Conservation (phyloP, 306 rosid species). For the Lathyrus aphaca region DNA sequence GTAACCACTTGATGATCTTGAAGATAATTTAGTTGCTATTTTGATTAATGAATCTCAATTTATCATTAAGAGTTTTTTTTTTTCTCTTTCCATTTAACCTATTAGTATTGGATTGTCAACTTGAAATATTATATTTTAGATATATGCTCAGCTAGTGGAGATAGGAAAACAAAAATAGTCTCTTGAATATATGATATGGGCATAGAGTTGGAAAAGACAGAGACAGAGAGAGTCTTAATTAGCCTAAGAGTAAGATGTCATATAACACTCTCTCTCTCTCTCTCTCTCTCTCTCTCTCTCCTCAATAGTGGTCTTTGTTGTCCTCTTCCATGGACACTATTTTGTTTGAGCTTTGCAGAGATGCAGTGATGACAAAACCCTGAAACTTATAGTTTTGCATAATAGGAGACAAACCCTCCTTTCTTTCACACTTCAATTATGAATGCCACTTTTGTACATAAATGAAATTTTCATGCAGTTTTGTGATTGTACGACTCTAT, state of each 20-base stretch:
- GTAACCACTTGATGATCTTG: no score
- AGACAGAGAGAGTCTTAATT: conserved; percentile 33
- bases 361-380: conserved; percentile 49
- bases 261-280: no score
- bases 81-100: no score
- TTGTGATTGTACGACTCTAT: conserved; percentile 10
- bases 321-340: conserved; percentile 32
- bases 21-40: no score
- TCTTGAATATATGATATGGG: no score
- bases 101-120: no score
- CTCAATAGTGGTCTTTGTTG: conserved; percentile 4
- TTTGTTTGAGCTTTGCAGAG: conserved; percentile 40
- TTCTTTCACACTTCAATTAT: conserved; percentile 56
- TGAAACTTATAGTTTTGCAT: conserved; percentile 54
- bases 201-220: no score
- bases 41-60: no score
- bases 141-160: no score
- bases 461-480: conserved; percentile 11
- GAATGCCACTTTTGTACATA: conserved; percentile 40
- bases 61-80: no score
- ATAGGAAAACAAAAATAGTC: no score
- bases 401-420: conserved; percentile 49
- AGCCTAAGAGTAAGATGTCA: conserved; percentile 26
- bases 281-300: neutral
- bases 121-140: no score